Conservation (phyloP, 257 asterid genomes). For the Eucommia ulmoides region DNA sequence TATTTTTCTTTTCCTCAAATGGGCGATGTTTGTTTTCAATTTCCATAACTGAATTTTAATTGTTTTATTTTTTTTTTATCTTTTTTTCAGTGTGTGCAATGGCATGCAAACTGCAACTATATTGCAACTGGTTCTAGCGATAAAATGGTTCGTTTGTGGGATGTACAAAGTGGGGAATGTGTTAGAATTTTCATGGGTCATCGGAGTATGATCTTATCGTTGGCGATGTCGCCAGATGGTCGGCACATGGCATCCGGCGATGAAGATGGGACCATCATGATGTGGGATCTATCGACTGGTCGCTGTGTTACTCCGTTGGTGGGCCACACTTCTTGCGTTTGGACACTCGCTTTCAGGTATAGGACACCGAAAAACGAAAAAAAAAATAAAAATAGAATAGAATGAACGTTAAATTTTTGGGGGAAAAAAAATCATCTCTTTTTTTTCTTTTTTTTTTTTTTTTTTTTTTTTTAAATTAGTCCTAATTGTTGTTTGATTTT, state of each 20-base stretch:
- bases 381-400: neutral
- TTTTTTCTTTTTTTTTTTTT: too few species aligned
- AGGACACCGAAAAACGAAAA: neutral
- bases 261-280: slow-evolving; percentile 96
- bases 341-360: slow-evolving; percentile 95
- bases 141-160: slow-evolving; percentile 97
- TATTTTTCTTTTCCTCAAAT: slow-evolving; percentile 2
- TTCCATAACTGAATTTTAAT: too few species aligned
- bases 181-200: slow-evolving; percentile 93
- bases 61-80: neutral
- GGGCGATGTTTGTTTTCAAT: neutral
- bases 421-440: neutral
- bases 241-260: slow-evolving; percentile 99
- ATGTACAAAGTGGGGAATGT: slow-evolving; percentile 91
- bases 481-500: neutral
- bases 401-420: neutral
- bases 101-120: slow-evolving; percentile 97
- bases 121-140: slow-evolving; percentile 97
- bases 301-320: slow-evolving; percentile 84
- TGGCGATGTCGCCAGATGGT: slow-evolving; percentile 98
- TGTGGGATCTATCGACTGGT: slow-evolving; percentile 98
- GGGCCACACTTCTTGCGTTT: slow-evolving; percentile 89
- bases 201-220: slow-evolving; percentile 71
- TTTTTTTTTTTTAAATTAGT: too few species aligned
- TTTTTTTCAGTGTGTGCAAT: slow-evolving; percentile 62